Base-by-base conservation (phyloP, 2,329 filamentous ascomycete genomes). In the Microsporum canis region DNA sequence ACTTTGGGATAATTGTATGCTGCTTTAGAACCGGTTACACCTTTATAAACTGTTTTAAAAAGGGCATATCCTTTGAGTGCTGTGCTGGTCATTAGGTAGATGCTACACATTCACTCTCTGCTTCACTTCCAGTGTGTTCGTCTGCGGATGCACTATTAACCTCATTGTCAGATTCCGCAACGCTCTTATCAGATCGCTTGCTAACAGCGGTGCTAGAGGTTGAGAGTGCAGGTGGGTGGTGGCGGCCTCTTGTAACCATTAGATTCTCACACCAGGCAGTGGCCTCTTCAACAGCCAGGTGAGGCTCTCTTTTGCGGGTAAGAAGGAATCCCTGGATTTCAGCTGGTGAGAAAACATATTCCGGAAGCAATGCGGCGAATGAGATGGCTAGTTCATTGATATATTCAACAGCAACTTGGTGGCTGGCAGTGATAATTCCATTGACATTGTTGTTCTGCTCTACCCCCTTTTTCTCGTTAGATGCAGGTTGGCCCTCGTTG, bases 311-410 rank as follows among this genome's bases (percentile, higher is more conserved):
- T 51, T 60, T 60, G 38, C 59, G 59, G 10, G 59, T 60, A 14
- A 83, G 71, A 41, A 83, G 68, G 63, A 78, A 80, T 8, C 79
- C 78, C 66, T 82, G 80, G 17, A 82, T 75, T 65, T 83, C 80
- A 0, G 80, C 79, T 0, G 80, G 80, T 3, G 77, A 78, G 63
- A 82, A 80, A 1, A 64, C 73, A 8, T 70, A 68, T 58, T 79
- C 77, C 0, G 79, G 79, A 5, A 82, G 61, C 23, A 67, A 60
- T 0, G 68, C 66, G 0, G 79, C 77, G 65, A 82, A 83, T 1
- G 72, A 63, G 2, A 70, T 63, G 2, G 79, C 78, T 14, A 82
- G 57, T 39, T 73, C 68, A 4, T 57, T 33, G 17, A 43, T 62
- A 45, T 62, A 41, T 31, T 29, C 17, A 10, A 47, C 34, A n/a